Evolutionary conservation across 768 basidiomycete genomes (phyloP), one percentile per base, ranked within the genome.

Genomic region (Mycena pura): DNA sequence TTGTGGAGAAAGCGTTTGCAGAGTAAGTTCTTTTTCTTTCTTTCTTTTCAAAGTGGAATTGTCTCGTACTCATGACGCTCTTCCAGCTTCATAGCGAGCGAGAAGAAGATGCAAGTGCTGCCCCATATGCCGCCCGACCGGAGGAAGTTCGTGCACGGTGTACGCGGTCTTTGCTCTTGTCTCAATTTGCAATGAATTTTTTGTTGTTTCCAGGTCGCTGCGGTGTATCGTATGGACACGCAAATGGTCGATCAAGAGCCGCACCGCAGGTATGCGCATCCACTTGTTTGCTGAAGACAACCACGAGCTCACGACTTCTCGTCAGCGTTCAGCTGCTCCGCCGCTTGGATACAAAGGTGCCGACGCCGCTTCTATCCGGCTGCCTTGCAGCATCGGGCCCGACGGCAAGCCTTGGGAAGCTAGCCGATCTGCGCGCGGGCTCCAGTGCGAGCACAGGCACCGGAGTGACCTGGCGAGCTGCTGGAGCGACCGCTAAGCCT

Each of bases 241-340:
- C 86, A 91, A 66, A 86, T 95, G 79, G 86, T 99, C 19, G 96
- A 98, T 72, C 91, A 91, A 68, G 96, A 97, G 67, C 96, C 96
- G 0, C 84, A 91, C 69, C 81, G 93, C 46, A 87, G 83, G 84
- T 85, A 19, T 21, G 74, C 72, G 13, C 9, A 9, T 38, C 19
- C 21, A 10, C 55, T 27, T 52, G 4, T 55, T 47, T 15, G 32
- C 6, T 32, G 15, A 32, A 2, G n/a, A 3, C 29, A 50, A 34
- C 46, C 56, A n/a, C n/a, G 24, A 51, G 31, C 22, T n/a, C 24
- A 11, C 9, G 24, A 19, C 29, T 57, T 41, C 24, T 31, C 13
- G 21, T 19, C 49, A 90, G 93, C 65, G 90, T 96, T 2, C 90
- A 93, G 70, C 84, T 97, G 46, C 78, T 93, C 48, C 83, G 92